These are phyloP conservation scores for Botrytis pseudocinerea DNA, from an alignment of 2,329 filamentous ascomycete genomes.

Conservation along the genomic window DNA sequence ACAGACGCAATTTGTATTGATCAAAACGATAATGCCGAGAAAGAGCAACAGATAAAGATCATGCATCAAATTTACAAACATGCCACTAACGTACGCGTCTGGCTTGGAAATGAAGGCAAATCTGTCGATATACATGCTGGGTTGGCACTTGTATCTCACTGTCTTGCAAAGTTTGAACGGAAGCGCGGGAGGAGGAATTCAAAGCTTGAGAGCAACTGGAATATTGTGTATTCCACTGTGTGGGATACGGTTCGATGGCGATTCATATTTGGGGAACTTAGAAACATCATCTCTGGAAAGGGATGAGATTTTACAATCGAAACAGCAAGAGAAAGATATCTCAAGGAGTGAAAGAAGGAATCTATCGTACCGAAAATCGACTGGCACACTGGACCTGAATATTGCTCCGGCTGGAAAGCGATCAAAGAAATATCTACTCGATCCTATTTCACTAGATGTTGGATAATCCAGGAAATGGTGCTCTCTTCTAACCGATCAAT, in stretches of 20 bases:
- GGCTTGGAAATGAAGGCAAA: neutral
- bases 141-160: neutral
- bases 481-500: neutral
- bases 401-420: neutral
- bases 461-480: neutral
- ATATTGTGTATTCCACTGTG: neutral
- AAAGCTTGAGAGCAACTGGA: neutral
- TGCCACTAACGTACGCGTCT: neutral
- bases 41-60: neutral
- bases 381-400: neutral
- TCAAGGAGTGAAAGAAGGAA: neutral
- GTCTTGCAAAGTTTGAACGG: neutral
- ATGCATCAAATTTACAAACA: neutral
- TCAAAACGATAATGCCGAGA: neutral
- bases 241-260: accelerated
- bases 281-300: neutral
- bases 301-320: accelerated
- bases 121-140: neutral
- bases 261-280: neutral
- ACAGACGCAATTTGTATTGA: neutral
- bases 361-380: neutral
- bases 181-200: neutral
- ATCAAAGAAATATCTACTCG: neutral
- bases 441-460: neutral
- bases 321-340: accelerated